Evolutionary conservation across 2,329 filamentous ascomycete genomes (phyloP), one percentile per base, ranked within the genome.

Genomic region (Ophiostoma tasmaniense): DNA sequence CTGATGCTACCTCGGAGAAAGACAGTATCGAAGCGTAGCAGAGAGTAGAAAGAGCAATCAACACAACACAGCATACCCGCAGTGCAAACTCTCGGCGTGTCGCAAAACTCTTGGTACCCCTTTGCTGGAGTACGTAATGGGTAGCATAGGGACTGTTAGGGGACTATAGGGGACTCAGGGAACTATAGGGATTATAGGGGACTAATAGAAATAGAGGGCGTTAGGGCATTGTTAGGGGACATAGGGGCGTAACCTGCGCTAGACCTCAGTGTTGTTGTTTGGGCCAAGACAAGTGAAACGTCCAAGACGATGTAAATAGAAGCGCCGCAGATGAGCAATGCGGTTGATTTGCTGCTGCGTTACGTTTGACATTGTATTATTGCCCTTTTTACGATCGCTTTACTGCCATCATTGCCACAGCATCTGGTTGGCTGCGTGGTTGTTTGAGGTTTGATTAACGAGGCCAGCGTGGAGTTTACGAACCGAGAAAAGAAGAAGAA

Each of bases 241-340:
- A 8, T 50, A 50, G 17, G 45, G 7, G n/a, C n/a, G n/a, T n/a
- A n/a, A 6, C 1, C 13, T n/a, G 20, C 14, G 7, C 45, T 17
- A 50, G n/a, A 45, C 17, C 20, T 14, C n/a, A n/a, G n/a, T 59
- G 61, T 30, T 64, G 59, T 22, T 8, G 61, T 64, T 64, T 64
- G n/a, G 61, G 61, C 61, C 61, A 64, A 64, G 61, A 64, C 61
- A 37, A 37, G 14, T 64, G 61, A 64, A 64, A 64, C 61, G 61
- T 64, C 61, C 55, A 61, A 61, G 55, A 30, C 25, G 22, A 61
- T 61, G 59, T 25, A 35, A 62, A 62, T 62, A 62, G 59, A 62
- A 62, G 25, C 28, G 17, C 42, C 28, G 14, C 28, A n/a, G 28
- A 20, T n/a, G 10, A 20, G 59, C 59, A 62, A 25, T 55, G 50